Percentiles rank a stretch among this genome's conserved stretches.
These are phyloP conservation scores for Phaffomyces antillensis DNA, from an alignment of 805 yeast species.

Conservation along the genomic window DNA sequence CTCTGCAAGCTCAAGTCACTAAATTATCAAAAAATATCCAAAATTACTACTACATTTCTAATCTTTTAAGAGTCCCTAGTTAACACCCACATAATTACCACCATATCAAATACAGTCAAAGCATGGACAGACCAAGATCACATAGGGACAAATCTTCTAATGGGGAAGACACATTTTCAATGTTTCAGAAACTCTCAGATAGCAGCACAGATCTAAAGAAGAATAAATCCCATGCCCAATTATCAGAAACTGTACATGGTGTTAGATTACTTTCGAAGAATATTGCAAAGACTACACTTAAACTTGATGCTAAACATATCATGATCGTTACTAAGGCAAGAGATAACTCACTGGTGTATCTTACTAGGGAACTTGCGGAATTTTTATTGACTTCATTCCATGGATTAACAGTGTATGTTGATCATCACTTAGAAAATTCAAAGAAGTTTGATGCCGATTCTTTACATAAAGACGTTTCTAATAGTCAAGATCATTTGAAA, in stretches of 20 bases:
- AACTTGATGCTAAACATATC: conserved; percentile 59
- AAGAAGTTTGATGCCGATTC: conserved; percentile 56
- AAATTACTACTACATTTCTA: too few relatives aligned
- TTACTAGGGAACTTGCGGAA: conserved; percentile 73
- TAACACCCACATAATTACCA: too few relatives aligned
- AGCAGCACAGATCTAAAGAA: conserved; percentile 35
- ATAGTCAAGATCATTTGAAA: conserved; percentile 39
- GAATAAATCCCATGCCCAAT: conserved; percentile 63
- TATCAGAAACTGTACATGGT: conserved; percentile 77
- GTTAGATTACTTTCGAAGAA: conserved; percentile 71
- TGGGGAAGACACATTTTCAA: conserved; percentile 16
- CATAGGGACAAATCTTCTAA: not conserved
- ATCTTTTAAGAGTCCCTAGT: too few relatives aligned
- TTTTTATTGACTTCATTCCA: conserved; percentile 51
- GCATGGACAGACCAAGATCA: not conserved
- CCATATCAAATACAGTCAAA: too few relatives aligned
- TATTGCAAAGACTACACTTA: conserved; percentile 62
- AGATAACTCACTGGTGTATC: conserved; percentile 66
- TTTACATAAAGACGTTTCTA: conserved; percentile 40
- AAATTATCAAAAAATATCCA: too few relatives aligned
- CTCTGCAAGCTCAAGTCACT: too few relatives aligned
- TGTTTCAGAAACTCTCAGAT: conserved; percentile 19
- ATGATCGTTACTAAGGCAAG: conserved; percentile 87
- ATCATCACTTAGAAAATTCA: conserved; percentile 54
- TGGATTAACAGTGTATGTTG: conserved; percentile 58